Base-by-base conservation (phyloP, 148 eudicot genomes). In the Polygonum maritimum region DNA sequence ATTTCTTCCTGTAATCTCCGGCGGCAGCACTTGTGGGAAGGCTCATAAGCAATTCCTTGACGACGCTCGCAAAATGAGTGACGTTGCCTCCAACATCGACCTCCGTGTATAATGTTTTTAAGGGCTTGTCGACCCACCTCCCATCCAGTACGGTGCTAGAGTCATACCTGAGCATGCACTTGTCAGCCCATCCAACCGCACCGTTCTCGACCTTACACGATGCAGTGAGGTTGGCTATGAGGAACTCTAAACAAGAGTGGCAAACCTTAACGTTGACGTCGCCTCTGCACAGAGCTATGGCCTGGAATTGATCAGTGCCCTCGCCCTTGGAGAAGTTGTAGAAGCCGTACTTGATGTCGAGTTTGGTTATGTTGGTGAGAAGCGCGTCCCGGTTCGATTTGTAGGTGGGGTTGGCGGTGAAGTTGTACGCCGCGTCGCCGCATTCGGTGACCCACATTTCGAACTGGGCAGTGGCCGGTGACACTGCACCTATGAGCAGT, bases 301-400 rank as follows among this genome's bases (percentile, higher is more conserved):
- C 85, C 5, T 77, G 16, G 49, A 77, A 80, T 80, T 54, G 62
- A 78, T 83, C 36, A 0, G 76, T 80, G 15, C 31, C 62, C 48
- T 78, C 40, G 15, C 85, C 78, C 9, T 85, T 85, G 22, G 81
- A 35, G 72, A 78, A 71, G 75, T 78, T 80, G 83, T 76, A 52
- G 86, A 81, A 79, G 78, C 88, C 91, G 76, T 86, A 70, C 70
- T 69, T 55, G 82, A 83, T 62, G 69, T 57, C 22, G 21, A 71
- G 52, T 67, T 76, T n/a, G 26, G 79, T 69, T 0, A 80, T 57
- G 58, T 77, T n/a, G 2, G 82, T 74, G 3, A 80, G 74, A 49
- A 73, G 70, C 21, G 44, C 22, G 2, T 83, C 71, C 13, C 77
- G 71, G 67, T 80, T 83, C 18, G 74, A 54, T 77, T 70, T 38